Conservation (phyloP, 192 early-diverging fungal genomes). For the Helicostylum pulchrum region DNA sequence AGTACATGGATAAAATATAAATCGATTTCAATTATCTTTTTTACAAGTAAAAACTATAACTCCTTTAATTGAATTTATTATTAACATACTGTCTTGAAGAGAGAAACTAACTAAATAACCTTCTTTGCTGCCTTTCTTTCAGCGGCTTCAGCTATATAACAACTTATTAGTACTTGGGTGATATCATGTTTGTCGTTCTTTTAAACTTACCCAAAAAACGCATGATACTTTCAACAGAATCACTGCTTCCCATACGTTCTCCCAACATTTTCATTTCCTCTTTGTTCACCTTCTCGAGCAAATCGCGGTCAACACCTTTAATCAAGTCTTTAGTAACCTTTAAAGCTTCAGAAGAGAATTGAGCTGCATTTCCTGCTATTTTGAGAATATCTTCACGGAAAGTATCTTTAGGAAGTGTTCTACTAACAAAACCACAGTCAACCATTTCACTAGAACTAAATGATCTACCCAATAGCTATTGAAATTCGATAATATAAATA, state of each 20-base stretch:
- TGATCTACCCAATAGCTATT: conserved; percentile 50
- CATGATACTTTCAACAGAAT: conserved; percentile 21
- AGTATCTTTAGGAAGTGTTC: conserved; percentile 48
- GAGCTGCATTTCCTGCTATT: conserved; percentile 47
- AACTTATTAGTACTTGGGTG: background rate
- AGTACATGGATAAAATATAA: too few relatives aligned
- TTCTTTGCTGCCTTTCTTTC: conserved; percentile 6
- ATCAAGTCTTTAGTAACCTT: conserved; percentile 54
- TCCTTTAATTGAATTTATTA: too few relatives aligned
- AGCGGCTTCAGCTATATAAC: background rate
- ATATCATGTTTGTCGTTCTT: conserved; percentile 2
- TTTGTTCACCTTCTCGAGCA: conserved; percentile 49
- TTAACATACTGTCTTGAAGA: background rate
- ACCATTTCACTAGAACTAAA: conserved; percentile 58
- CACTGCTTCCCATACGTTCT: conserved; percentile 17
- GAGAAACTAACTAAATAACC: background rate
- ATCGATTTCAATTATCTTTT: too few relatives aligned
- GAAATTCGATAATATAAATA: background rate
- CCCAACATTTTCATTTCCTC: conserved; percentile 57
- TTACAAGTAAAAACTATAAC: too few relatives aligned
- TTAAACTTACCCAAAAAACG: conserved; percentile 23
- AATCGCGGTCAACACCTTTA: conserved; percentile 39
- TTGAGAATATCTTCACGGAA: conserved; percentile 49
- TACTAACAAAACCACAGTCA: conserved; percentile 50
- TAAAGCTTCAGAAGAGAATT: conserved; percentile 56